Evolutionary conservation across 73 alveolate species (phyloP).

Genomic region (Paraurostyla sp.): DNA sequence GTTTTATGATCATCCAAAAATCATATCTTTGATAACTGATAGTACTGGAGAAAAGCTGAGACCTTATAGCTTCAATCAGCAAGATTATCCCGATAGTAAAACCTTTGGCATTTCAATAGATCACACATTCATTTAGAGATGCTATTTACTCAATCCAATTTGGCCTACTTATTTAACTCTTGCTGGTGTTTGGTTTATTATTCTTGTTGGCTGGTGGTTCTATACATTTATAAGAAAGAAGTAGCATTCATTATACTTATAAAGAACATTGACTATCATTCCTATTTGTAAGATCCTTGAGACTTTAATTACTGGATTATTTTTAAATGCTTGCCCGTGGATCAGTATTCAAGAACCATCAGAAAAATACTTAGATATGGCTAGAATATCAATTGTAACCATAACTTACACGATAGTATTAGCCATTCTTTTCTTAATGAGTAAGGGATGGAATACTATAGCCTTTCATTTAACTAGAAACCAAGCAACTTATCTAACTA

Average conservation of each 20-base stretch:
- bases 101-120: neutral
- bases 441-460: constrained; percentile 63
- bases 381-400: constrained; percentile 46
- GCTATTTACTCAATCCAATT: constrained; percentile 10
- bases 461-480: constrained; percentile 46
- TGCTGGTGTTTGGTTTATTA: constrained; percentile 30
- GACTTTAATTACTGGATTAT: constrained; percentile 19
- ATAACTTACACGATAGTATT: constrained; percentile 29
- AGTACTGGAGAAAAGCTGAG: neutral
- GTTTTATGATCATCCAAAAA: neutral
- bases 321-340: constrained; percentile 49
- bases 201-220: constrained; percentile 24
- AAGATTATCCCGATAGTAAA: neutral
- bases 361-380: constrained; percentile 52
- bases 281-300: constrained; percentile 37
- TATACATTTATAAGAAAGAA: neutral
- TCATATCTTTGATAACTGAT: neutral
- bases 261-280: constrained; percentile 3
- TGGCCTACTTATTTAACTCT: constrained; percentile 12
- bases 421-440: constrained; percentile 14
- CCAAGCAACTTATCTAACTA: constrained; percentile 63
- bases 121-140: neutral
- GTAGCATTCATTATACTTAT: constrained; percentile 18
- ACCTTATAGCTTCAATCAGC: neutral
- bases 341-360: neutral